phyloP scores from a whole-genome alignment of 2,329 filamentous ascomycete genomes.

The Ceratocystis diversiconidia region DNA sequence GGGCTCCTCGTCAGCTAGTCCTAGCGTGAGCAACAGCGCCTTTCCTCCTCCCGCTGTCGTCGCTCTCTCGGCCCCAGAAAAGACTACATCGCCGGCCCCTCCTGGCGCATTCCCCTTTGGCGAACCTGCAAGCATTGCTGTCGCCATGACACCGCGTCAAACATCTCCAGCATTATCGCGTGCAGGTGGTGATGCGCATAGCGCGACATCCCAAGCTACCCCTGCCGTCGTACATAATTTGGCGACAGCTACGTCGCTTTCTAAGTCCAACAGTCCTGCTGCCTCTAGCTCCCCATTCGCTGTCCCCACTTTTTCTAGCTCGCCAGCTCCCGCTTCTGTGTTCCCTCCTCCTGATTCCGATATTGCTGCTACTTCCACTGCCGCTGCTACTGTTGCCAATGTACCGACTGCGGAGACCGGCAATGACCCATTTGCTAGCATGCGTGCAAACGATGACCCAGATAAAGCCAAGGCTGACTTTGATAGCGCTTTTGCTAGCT shows the following conservation, averaged over 20 bases:
- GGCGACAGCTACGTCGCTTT: constrained; percentile 21
- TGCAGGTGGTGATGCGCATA: constrained; percentile 27
- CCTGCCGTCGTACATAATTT: constrained; percentile 23
- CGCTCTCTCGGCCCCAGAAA: not conserved
- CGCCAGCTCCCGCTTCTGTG: constrained; percentile 18
- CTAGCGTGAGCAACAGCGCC: not conserved
- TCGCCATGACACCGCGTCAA: constrained; percentile 50
- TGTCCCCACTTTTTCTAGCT: not conserved
- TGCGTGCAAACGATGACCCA: constrained; percentile 38
- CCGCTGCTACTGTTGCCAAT: not conserved
- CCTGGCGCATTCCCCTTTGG: constrained; percentile 12
- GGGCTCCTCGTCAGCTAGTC: constrained; percentile 39
- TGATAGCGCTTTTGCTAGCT: constrained; percentile 70
- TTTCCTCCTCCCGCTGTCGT: constrained; percentile 1
- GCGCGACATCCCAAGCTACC: constrained; percentile 20
- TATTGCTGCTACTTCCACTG: constrained; percentile 1
- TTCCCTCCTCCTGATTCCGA: constrained; percentile 20
- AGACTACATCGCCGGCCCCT: constrained; percentile 25
- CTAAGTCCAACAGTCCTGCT: constrained; percentile 17
- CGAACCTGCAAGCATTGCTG: constrained; percentile 51
- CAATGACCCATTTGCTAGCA: constrained; percentile 9
- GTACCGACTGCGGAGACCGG: not conserved
- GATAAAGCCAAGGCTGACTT: constrained; percentile 65
- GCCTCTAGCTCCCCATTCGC: constrained; percentile 13
- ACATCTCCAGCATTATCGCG: constrained; percentile 53